phyloP scores from a whole-genome alignment of 2,329 filamentous ascomycete species.

The Laburnicola sp. region DNA sequence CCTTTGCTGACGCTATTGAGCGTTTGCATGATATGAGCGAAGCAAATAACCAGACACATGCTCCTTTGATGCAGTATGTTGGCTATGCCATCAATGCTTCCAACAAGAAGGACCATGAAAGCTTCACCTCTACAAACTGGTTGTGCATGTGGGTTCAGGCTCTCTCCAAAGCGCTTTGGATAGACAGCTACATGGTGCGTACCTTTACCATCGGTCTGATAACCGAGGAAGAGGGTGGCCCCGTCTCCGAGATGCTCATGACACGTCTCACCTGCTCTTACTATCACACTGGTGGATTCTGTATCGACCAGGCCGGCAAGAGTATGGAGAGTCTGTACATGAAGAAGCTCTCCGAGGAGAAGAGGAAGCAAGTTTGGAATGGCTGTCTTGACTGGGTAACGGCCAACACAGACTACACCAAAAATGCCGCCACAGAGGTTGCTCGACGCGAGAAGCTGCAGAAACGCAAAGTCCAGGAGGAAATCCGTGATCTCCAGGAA shows the following conservation, averaged over 20 bases:
- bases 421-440: neutral
- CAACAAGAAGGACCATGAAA: neutral
- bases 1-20: neutral
- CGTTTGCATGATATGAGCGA: neutral
- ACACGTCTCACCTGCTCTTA: neutral
- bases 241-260: neutral
- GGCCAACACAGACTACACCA: neutral
- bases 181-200: neutral
- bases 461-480: neutral
- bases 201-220: slow-evolving; percentile 2
- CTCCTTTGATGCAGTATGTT: neutral
- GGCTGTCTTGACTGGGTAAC: neutral
- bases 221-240: neutral
- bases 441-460: neutral
- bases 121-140: neutral
- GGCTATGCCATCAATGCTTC: neutral
- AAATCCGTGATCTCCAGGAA: neutral
- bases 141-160: neutral
- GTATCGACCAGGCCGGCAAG: slow-evolving; percentile 2
- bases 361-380: neutral
- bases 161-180: neutral
- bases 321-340: neutral
- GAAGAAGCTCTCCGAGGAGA: neutral
- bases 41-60: neutral
- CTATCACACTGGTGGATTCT: slow-evolving; percentile 1